Evolutionary conservation across 495 filamentous ascomycete species (phyloP), one percentile per base, ranked within the genome.

Genomic region (Podospora bellae-mahoneyi): DNA sequence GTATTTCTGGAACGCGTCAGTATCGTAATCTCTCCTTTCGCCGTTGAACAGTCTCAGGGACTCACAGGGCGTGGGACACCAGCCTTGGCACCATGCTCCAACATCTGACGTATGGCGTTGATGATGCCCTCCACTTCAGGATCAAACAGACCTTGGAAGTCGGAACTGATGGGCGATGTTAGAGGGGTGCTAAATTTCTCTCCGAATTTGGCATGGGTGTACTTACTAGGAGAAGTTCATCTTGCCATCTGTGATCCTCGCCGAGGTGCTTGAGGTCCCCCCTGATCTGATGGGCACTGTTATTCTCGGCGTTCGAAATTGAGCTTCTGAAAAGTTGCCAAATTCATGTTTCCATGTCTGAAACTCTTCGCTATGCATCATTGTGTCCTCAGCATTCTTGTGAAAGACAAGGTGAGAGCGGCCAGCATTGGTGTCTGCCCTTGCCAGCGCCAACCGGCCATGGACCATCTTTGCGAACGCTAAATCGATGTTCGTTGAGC

Each of bases 181-280:
- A 32, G 59, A 15, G 26, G 20, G 23, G 1, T 1, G 5, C 18
- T 16, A 30, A 32, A 15, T 30, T 13, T 6, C 4, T 9, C 0
- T 26, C n/a, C 9, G 30, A 7, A 5, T 32, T 23, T 23, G 3
- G 23, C 9, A 23, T 23, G 16, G 59, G n/a, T 18, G 58, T 16
- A 48, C 59, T 61, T 61, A 61, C 59, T 61, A 30, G 1, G 59
- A 28, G 32, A 61, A 61, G 59, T 61, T 61, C 59, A 61, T 61
- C 23, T 61, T 61, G n/a, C 27, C 27, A 18, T 61, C 59, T 7
- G 59, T 61, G 0, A 61, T 61, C 16, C 59, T 30, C 16, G 59
- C 59, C 18, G 6, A 26, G 2, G n/a, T 32, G 59, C 30, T 61
- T 5, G 59, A 61, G 19, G 59, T 16, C 2, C 59, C 59, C 4